Conservation (phyloP, 306 rosid species). For the Quercus ilex region DNA sequence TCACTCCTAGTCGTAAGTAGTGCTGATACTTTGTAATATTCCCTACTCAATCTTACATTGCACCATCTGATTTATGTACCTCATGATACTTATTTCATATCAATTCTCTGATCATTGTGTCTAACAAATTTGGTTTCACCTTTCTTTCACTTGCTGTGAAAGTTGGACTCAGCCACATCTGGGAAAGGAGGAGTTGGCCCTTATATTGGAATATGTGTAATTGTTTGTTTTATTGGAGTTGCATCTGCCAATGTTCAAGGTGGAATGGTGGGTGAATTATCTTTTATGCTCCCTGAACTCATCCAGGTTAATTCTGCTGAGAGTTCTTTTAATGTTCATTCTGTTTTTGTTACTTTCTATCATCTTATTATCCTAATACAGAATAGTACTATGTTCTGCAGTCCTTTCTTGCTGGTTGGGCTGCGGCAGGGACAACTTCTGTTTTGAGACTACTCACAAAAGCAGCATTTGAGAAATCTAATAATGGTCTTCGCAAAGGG, state of each 20-base stretch:
- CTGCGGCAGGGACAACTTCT: conserved; percentile 82
- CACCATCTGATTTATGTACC: background rate
- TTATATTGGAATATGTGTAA: conserved; percentile 50
- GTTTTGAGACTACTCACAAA: conserved; percentile 62
- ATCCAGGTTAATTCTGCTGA: conserved; percentile 50
- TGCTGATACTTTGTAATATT: background rate
- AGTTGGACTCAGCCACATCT: conserved; percentile 68
- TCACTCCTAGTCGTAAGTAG: conserved; percentile 67
- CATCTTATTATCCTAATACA: background rate
- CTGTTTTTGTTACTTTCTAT: background rate
- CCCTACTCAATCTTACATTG: too few species aligned
- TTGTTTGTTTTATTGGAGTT: conserved; percentile 60
- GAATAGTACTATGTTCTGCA: conserved; percentile 19
- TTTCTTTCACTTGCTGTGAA: conserved; percentile 4
- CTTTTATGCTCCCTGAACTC: conserved; percentile 68
- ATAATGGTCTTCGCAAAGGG: conserved; percentile 83
- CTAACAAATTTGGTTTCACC: background rate
- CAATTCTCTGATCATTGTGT: background rate
- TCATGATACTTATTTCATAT: background rate
- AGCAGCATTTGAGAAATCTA: conserved; percentile 54
- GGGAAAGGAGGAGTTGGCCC: conserved; percentile 67
- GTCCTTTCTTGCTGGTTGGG: conserved; percentile 85
- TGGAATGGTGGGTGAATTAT: conserved; percentile 74
- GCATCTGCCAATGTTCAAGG: conserved; percentile 79
- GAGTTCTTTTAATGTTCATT: background rate